Evolutionary conservation across 1,284 basidiomycete genomes (phyloP).

Genomic region (Boletus semigastroideus): DNA sequence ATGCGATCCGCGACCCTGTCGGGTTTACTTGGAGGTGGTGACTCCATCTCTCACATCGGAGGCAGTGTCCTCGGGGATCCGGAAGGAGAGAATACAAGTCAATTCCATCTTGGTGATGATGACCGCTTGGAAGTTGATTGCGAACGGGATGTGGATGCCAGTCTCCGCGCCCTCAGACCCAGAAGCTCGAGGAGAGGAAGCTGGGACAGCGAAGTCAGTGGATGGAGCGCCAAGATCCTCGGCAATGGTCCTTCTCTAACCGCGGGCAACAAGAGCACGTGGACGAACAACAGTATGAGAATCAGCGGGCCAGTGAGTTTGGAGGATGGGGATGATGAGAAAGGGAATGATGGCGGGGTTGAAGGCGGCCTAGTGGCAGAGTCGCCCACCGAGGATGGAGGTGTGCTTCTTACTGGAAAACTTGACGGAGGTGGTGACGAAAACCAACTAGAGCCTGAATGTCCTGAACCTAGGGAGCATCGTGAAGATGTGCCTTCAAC

Average conservation of each 20-base stretch:
- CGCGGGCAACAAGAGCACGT: constrained; percentile 51
- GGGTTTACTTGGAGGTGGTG: constrained; percentile 50
- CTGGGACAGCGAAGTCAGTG: constrained; percentile 81
- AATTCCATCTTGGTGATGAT: constrained; percentile 61
- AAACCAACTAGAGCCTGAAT: constrained; percentile 3
- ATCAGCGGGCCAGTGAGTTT: constrained; percentile 49
- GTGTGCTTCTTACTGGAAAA: constrained; percentile 1
- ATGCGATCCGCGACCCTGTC: constrained; percentile 50
- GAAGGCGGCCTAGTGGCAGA: constrained; percentile 11
- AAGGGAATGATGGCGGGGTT: constrained; percentile 7
- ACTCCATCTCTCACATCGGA: constrained; percentile 70
- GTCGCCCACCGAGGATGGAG: constrained; percentile 11
- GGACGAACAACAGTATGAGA: constrained; percentile 56
- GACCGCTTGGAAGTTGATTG: constrained; percentile 50
- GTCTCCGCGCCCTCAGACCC: constrained; percentile 75
- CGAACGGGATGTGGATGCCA: constrained; percentile 72
- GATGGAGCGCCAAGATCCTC: constrained; percentile 75
- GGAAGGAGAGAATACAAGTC: constrained; percentile 64
- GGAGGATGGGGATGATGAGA: constrained; percentile 35
- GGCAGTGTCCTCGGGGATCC: constrained; percentile 50
- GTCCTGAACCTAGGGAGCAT: constrained; percentile 2
- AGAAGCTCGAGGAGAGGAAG: constrained; percentile 78
- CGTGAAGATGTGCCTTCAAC: constrained; percentile 27
- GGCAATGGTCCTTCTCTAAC: constrained; percentile 41
- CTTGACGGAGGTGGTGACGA: constrained; percentile 5